A percentile compares a stretch with the other conserved stretches of the same genome.
Evolutionary conservation across 2,329 filamentous ascomycete genomes (phyloP).

Genomic region (Beauveria brongniartii): DNA sequence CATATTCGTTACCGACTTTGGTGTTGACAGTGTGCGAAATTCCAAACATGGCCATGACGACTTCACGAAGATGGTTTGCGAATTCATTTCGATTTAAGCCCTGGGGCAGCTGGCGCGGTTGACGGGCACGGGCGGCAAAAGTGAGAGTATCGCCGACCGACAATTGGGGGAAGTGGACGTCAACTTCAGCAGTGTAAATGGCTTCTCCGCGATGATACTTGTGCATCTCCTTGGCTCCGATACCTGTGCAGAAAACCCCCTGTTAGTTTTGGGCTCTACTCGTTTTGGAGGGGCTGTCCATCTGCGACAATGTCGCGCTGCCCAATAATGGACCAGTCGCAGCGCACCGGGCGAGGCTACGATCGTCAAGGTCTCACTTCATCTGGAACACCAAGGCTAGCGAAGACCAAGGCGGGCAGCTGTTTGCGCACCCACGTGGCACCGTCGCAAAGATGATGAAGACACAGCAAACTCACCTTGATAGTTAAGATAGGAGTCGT

Average conservation of each 20-base stretch:
- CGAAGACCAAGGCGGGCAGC: neutral
- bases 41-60: slow-evolving; percentile 16
- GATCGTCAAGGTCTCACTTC: neutral
- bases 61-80: slow-evolving; percentile 52
- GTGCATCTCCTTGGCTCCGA: slow-evolving; percentile 63
- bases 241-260: slow-evolving; percentile 29
- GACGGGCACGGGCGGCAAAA: slow-evolving; percentile 62
- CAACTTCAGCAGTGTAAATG: slow-evolving; percentile 76
- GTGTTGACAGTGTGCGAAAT: slow-evolving; percentile 59
- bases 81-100: slow-evolving; percentile 44
- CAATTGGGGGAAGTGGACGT: slow-evolving; percentile 68
- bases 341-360: neutral
- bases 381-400: neutral
- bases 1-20: slow-evolving; percentile 64
- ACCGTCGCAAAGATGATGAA: neutral
- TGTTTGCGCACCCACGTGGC: too few species aligned
- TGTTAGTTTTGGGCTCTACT: neutral
- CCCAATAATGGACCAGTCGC: neutral
- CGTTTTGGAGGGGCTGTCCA: neutral
- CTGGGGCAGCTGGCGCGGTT: slow-evolving; percentile 49
- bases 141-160: slow-evolving; percentile 67
- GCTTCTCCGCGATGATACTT: slow-evolving; percentile 68
- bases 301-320: slow-evolving; percentile 5
- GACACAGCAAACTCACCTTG: slow-evolving; percentile 40
- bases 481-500: slow-evolving; percentile 67